These are phyloP conservation scores for Haplographium delicatum DNA, from an alignment of 495 filamentous ascomycete genomes.

Conservation along the genomic window DNA sequence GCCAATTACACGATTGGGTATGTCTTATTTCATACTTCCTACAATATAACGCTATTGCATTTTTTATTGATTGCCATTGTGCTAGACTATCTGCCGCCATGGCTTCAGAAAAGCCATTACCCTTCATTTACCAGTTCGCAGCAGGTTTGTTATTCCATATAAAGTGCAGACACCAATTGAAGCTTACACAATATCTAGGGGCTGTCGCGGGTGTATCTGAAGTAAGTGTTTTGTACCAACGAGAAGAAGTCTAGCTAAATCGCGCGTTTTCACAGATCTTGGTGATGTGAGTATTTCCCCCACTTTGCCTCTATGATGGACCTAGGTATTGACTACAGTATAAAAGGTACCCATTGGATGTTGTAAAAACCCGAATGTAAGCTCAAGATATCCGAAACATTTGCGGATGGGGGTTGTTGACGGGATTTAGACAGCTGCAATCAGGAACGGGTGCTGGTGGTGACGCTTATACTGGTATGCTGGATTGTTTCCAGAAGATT, in stretches of 20 bases:
- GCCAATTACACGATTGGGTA: too few species aligned
- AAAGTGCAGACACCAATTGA: constrained; percentile 4
- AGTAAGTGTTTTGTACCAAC: constrained; percentile 44
- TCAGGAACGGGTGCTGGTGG: constrained; percentile 61
- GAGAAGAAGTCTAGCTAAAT: constrained; percentile 27
- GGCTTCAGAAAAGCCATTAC: constrained; percentile 55
- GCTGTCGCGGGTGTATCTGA: constrained; percentile 91
- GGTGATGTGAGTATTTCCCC: constrained; percentile 57
- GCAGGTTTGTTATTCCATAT: constrained; percentile 49
- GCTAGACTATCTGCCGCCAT: constrained; percentile 8
- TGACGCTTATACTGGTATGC: constrained; percentile 90
- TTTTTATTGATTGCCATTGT: too few species aligned
- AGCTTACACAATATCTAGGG: constrained; percentile 35
- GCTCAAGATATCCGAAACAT: constrained; percentile 23
- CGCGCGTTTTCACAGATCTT: constrained; percentile 58
- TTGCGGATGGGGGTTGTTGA: constrained; percentile 23
- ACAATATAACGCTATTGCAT: too few species aligned
- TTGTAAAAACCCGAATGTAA: constrained; percentile 97
- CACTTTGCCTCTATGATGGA: background rate
- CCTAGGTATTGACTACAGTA: constrained; percentile 8
- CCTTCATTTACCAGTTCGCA: constrained; percentile 81
- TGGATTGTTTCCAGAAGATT: constrained; percentile 97
- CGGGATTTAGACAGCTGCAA: constrained; percentile 69
- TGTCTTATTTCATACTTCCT: too few species aligned
- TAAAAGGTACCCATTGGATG: constrained; percentile 91